Conservation (phyloP, 345 rosid species). For the Syzygium jambos region DNA sequence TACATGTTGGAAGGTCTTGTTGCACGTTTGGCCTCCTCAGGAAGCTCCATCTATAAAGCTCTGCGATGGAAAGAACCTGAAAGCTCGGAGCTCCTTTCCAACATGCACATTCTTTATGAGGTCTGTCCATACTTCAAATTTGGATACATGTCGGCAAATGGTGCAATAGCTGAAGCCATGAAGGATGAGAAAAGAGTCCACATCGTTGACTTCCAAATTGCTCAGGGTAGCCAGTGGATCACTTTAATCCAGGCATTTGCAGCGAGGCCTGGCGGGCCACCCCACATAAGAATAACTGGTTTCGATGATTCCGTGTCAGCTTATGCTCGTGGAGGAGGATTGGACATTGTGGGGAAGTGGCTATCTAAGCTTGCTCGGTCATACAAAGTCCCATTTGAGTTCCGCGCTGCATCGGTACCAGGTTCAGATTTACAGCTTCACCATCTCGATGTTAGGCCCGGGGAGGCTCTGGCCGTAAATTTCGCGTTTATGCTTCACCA, state of each 20-base stretch:
- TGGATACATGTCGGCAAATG: slow-evolving; percentile 94
- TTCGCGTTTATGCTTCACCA: slow-evolving; percentile 81
- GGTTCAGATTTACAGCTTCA: slow-evolving; percentile 38
- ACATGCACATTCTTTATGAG: slow-evolving; percentile 72
- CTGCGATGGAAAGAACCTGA: slow-evolving; percentile 67
- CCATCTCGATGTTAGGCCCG: slow-evolving; percentile 35
- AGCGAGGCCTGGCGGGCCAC: slow-evolving; percentile 86
- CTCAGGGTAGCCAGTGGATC: slow-evolving; percentile 88
- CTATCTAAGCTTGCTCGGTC: slow-evolving; percentile 51
- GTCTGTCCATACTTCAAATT: slow-evolving; percentile 92
- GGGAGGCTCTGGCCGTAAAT: slow-evolving; percentile 80
- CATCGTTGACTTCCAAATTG: slow-evolving; percentile 85
- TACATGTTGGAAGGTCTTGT: slow-evolving; percentile 91
- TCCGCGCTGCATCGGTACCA: slow-evolving; percentile 47
- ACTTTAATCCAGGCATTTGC: slow-evolving; percentile 92
- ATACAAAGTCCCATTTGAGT: slow-evolving; percentile 78
- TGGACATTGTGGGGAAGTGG: slow-evolving; percentile 52
- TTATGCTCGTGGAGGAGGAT: slow-evolving; percentile 79
- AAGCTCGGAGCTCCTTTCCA: slow-evolving; percentile 59
- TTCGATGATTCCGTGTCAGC: slow-evolving; percentile 70
- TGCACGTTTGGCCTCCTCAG: slow-evolving; percentile 73
- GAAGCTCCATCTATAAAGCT: slow-evolving; percentile 69
- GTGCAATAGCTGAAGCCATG: slow-evolving; percentile 96
- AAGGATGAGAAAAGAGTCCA: slow-evolving; percentile 75
- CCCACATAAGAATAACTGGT: slow-evolving; percentile 73